These are phyloP conservation scores for Pseudozyma pruni DNA, from an alignment of 1,284 basidiomycete species.

Conservation along the genomic window DNA sequence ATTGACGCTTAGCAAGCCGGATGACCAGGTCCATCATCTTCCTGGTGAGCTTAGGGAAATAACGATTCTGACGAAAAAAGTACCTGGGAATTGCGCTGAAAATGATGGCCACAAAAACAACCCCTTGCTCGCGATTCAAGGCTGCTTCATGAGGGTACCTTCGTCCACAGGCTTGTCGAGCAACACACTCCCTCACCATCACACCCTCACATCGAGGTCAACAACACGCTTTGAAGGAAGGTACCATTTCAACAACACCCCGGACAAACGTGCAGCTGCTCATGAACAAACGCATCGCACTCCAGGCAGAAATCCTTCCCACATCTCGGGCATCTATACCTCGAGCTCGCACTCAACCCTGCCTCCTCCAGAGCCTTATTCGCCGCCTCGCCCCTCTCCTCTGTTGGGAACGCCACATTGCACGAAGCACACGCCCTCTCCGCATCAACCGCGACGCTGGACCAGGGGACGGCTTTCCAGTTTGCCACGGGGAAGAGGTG, in stretches of 20 bases:
- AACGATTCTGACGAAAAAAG: no score
- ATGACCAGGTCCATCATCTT: no score
- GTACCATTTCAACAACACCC: slow-evolving; percentile 63
- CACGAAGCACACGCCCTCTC: slow-evolving; percentile 48
- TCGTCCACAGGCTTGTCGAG: no score
- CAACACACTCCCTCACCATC: neutral
- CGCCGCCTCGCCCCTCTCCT: slow-evolving; percentile 15
- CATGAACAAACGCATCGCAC: slow-evolving; percentile 66
- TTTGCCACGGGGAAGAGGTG: slow-evolving; percentile 89
- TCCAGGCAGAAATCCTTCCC: slow-evolving; percentile 62
- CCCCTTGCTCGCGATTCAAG: no score
- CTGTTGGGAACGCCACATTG: slow-evolving; percentile 43
- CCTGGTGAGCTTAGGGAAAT: no score
- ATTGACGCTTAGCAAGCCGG: no score
- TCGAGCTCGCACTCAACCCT: slow-evolving; percentile 51
- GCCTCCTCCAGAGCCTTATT: slow-evolving; percentile 31
- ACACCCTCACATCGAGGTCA: no score
- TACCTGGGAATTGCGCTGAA: no score
- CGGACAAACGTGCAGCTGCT: slow-evolving; percentile 63
- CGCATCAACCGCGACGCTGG: slow-evolving; percentile 1
- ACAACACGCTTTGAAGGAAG: no score
- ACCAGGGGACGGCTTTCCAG: slow-evolving; percentile 74
- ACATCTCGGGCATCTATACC: slow-evolving; percentile 61
- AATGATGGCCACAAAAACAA: no score
- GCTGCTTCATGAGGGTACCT: no score